These are phyloP conservation scores for Neurospora pannonica DNA, from an alignment of 495 filamentous ascomycete species.

Conservation along the genomic window DNA sequence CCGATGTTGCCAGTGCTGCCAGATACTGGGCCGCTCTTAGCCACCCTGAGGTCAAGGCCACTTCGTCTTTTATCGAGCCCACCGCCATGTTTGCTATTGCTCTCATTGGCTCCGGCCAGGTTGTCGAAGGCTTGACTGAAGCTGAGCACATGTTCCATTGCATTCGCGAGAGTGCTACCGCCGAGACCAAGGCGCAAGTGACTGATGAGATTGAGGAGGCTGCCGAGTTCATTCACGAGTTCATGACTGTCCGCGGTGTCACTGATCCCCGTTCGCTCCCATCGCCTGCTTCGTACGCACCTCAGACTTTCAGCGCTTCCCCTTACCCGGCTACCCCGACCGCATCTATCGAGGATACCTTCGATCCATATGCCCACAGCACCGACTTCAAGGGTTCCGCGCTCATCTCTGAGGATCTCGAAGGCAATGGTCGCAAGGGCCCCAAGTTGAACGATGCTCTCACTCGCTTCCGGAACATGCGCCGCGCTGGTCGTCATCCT, in stretches of 20 bases:
- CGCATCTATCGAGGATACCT: conserved; percentile 59
- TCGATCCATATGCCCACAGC: conserved; percentile 79
- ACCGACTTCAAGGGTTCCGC: conserved; percentile 90
- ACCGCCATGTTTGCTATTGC: conserved; percentile 79
- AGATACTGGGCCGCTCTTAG: conserved; percentile 67
- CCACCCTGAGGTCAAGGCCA: conserved; percentile 44
- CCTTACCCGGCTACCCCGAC: conserved; percentile 29
- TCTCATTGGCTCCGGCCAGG: conserved; percentile 67
- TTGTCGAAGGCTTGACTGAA: conserved; percentile 64
- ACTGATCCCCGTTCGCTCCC: conserved; percentile 34
- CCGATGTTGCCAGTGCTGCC: conserved; percentile 64
- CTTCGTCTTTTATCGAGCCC: conserved; percentile 67
- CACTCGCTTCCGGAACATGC: conserved; percentile 79
- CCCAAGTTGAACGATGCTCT: conserved; percentile 73
- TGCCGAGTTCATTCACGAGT: conserved; percentile 67
- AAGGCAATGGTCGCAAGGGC: conserved; percentile 58
- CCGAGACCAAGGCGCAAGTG: conserved; percentile 39
- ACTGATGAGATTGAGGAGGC: conserved; percentile 81
- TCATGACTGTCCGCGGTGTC: conserved; percentile 52
- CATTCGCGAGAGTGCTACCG: conserved; percentile 48
- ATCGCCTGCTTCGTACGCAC: conserved; percentile 17
- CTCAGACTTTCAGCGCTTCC: conserved; percentile 23
- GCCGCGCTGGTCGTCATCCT: conserved; percentile 81
- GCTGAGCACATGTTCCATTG: conserved; percentile 75
- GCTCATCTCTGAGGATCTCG: conserved; percentile 78